Conservation (phyloP, 495 filamentous ascomycete genomes). For the Podospora fimiseda region DNA sequence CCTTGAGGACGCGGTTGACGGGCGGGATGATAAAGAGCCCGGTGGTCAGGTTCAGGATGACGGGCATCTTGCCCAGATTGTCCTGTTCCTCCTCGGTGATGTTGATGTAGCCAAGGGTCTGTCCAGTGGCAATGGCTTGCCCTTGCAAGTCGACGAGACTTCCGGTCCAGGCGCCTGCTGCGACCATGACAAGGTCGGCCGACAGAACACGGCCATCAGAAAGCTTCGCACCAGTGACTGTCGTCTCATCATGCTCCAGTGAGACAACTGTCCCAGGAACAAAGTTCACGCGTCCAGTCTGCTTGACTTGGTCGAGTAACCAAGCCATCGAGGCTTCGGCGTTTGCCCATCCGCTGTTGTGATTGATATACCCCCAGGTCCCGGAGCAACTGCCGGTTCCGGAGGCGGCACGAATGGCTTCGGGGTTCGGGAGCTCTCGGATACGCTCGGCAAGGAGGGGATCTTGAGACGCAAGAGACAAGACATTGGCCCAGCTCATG, state of each 20-base stretch:
- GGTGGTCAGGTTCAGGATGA: conserved; percentile 69
- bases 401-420: conserved; percentile 43
- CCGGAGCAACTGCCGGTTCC: conserved; percentile 49
- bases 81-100: conserved; percentile 63
- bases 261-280: conserved; percentile 53
- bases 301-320: conserved; percentile 47
- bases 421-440: conserved; percentile 43
- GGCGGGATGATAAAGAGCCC: conserved; percentile 85
- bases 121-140: conserved; percentile 68
- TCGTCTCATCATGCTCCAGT: conserved; percentile 39
- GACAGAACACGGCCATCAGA: conserved; percentile 45
- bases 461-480: conserved; percentile 30
- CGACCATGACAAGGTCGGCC: conserved; percentile 71
- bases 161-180: conserved; percentile 80
- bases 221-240: conserved; percentile 50
- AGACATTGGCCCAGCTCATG: conserved; percentile 60
- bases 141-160: conserved; percentile 72
- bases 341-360: conserved; percentile 75
- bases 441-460: conserved; percentile 42
- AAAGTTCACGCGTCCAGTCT: conserved; percentile 57
- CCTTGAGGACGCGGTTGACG: conserved; percentile 60
- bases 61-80: conserved; percentile 57
- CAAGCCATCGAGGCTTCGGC: conserved; percentile 66
- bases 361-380: conserved; percentile 74
- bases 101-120: conserved; percentile 69